Conservation (phyloP, 2,329 filamentous ascomycete species). For the Aspergillus transmontanensis region DNA sequence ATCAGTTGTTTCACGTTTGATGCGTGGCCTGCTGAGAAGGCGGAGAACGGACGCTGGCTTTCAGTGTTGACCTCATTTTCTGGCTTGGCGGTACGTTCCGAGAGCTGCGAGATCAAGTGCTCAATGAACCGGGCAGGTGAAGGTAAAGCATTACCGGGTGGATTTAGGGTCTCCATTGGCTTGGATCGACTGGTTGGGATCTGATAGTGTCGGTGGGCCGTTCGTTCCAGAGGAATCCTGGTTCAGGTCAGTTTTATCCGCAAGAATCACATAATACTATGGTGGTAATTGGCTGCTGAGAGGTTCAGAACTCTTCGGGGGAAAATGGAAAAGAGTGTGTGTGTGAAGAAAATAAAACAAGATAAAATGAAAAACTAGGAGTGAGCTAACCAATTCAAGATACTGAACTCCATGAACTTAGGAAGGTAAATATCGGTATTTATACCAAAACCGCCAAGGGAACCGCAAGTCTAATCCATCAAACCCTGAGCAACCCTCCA, state of each 20-base stretch:
- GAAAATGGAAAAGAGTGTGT: too few relatives aligned
- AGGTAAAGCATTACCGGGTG: not conserved
- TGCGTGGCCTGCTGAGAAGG: constrained; percentile 23
- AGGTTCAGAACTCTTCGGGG: not conserved
- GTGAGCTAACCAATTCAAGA: not conserved
- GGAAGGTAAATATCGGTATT: too few relatives aligned
- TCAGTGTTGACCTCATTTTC: not conserved
- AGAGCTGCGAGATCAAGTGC: constrained; percentile 21
- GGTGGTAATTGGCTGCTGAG: not conserved
- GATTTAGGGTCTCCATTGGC: not conserved
- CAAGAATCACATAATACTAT: not conserved
- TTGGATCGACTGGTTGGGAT: not conserved
- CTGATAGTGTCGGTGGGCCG: not conserved
- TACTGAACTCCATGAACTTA: not conserved
- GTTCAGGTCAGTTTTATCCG: not conserved
- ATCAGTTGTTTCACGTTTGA: constrained; percentile 58
- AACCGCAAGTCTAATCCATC: too few relatives aligned
- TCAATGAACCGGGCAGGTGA: constrained; percentile 26
- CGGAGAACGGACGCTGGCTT: not conserved
- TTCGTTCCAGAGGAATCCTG: not conserved
- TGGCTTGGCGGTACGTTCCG: not conserved
- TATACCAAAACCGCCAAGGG: not conserved
- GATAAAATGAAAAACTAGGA: too few relatives aligned
- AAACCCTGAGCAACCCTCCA: too few relatives aligned
- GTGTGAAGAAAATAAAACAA: too few relatives aligned